phyloP scores from a whole-genome alignment of 176 grass and related monocot species.

The Rhynchospora breviuscula region DNA sequence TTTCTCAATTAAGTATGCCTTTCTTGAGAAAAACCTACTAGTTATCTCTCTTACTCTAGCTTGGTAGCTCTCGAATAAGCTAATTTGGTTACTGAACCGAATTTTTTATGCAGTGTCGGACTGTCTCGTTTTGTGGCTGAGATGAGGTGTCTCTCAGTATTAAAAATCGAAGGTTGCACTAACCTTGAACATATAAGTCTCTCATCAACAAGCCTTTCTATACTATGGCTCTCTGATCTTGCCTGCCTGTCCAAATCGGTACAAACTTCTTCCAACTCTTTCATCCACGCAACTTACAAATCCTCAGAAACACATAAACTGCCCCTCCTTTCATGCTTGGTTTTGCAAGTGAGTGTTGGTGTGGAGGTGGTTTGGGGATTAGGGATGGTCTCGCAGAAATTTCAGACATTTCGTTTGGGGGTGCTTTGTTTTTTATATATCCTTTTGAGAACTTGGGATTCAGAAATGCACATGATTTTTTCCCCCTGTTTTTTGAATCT shows the following conservation, averaged over 20 bases:
- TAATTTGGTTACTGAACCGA: not conserved
- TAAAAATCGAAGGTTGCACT: slow-evolving; percentile 63
- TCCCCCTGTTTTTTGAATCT: too few relatives aligned
- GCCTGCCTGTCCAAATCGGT: slow-evolving; percentile 63
- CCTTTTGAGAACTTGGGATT: too few relatives aligned
- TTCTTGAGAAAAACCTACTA: not conserved
- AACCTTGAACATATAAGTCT: slow-evolving; percentile 67
- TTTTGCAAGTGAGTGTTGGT: not conserved
- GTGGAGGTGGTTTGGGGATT: not conserved
- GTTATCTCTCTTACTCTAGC: not conserved
- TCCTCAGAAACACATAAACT: not conserved
- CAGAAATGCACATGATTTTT: too few relatives aligned
- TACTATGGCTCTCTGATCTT: slow-evolving; percentile 65
- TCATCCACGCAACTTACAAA: not conserved
- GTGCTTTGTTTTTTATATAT: too few relatives aligned
- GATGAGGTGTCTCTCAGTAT: slow-evolving; percentile 50
- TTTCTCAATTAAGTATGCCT: too few relatives aligned
- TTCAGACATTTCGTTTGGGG: too few relatives aligned
- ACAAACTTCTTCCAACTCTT: not conserved
- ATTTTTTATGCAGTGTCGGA: slow-evolving; percentile 45
- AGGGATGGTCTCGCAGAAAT: not conserved
- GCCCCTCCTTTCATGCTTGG: not conserved
- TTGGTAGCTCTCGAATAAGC: not conserved
- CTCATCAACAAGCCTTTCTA: slow-evolving; percentile 56
- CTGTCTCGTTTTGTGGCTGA: slow-evolving; percentile 65